Percentiles rank a stretch among this genome's conserved stretches.
Evolutionary conservation across 495 filamentous ascomycete genomes (phyloP).

Genomic region (Penicillium malachiteum): DNA sequence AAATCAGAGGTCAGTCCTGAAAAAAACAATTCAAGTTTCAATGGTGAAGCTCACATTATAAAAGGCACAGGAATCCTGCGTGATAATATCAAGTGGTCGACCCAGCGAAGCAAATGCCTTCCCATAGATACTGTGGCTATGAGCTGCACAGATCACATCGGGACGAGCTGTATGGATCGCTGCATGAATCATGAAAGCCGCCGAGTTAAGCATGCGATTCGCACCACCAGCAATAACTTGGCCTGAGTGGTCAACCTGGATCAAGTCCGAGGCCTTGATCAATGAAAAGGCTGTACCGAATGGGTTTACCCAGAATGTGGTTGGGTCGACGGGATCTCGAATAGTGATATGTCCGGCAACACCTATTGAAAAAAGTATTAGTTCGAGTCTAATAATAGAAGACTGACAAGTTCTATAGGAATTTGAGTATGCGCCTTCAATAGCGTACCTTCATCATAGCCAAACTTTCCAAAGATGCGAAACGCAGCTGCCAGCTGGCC

Average conservation of each 20-base stretch:
- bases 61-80: constrained; percentile 71
- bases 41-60: constrained; percentile 42
- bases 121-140: constrained; percentile 71
- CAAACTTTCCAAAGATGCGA: constrained; percentile 67
- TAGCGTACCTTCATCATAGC: constrained; percentile 57
- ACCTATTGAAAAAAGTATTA: constrained; percentile 21
- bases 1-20: constrained; percentile 11
- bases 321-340: constrained; percentile 66
- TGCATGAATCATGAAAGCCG: constrained; percentile 67
- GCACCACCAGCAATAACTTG: constrained; percentile 67
- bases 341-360: constrained; percentile 63
- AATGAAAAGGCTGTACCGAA: constrained; percentile 70
- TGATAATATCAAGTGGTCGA: constrained; percentile 66
- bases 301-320: constrained; percentile 78
- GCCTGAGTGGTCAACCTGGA: constrained; percentile 64
- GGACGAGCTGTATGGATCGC: constrained; percentile 69
- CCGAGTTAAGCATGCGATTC: constrained; percentile 62
- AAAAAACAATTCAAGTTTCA: background rate
- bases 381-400: background rate
- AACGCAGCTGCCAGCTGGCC: constrained; percentile 65
- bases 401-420: no score
- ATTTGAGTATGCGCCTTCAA: no score
- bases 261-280: constrained; percentile 69
- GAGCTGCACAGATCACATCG: constrained; percentile 70
- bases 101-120: constrained; percentile 67